Base-by-base conservation (phyloP, 2,329 filamentous ascomycete genomes). In the Phialophora macrospora region DNA sequence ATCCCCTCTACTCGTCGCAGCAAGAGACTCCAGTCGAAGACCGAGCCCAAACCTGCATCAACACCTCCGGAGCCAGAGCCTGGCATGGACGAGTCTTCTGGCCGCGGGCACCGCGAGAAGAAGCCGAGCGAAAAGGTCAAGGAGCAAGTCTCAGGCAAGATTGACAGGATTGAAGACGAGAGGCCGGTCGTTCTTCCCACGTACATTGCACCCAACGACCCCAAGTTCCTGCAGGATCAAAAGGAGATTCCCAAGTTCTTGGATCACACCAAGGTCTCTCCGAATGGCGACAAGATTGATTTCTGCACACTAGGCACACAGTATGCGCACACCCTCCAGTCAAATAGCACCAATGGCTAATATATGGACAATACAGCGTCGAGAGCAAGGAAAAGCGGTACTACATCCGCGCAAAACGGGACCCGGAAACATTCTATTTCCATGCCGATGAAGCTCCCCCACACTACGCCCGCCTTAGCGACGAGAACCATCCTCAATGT, bases 391-490 rank as follows among this genome's bases (percentile, higher is more conserved):
- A 72, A 55, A 72, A 71, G 38, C 65, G 70, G 48, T 70, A 65
- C 60, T 73, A 72, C 49, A 62, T 71, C 14, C 70, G 72, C n/a
- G 71, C 72, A 24, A 71, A 67, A 48, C 57, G 72, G 44, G 71
- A 73, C 46, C 65, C 67, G 11, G 46, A 70, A 20, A 70, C 71
- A 22, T 65, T 69, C 57, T 72, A 71, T 55, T 73, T 73, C 56
- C 71, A 73, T 38, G 71, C 70, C 26, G 95, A 92, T 51, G 95
- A 98, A 75, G 87, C 91, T 5, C 88, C 88, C 65, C 95, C 96
- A 0, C 93, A 91, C 73, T 87, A 89, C 34, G 86, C 95, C 4
- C 89, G 93, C 63, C 89, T 99, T 76, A 96, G 90, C 80, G 96
- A 95, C 74, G 94, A 98, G 76, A 95, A 99, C 78, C 72, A 73